Conservation (phyloP, 1,284 basidiomycete species). For the Entoloma clypeatum region DNA sequence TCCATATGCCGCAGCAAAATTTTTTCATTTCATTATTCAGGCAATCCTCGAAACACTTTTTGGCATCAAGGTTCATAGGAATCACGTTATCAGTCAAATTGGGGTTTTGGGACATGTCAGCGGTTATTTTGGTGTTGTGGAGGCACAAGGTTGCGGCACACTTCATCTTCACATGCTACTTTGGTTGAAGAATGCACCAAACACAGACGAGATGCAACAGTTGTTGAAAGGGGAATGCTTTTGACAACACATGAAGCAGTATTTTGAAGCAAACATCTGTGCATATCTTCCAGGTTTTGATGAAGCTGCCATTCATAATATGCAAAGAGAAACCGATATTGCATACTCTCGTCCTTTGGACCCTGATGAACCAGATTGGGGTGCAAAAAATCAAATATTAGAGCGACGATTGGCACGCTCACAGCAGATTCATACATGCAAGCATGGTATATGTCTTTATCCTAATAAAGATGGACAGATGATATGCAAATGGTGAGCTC, state of each 20-base stretch:
- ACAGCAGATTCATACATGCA: conserved; percentile 19
- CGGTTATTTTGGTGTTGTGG: no score
- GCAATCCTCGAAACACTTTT: not conserved
- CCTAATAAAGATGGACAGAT: conserved; percentile 17
- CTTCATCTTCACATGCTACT: conserved; percentile 27
- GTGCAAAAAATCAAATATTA: not conserved
- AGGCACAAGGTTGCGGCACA: conserved; percentile 26
- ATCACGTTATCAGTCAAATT: no score
- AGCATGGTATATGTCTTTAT: not conserved
- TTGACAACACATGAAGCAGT: conserved; percentile 19
- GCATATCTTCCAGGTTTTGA: conserved; percentile 23
- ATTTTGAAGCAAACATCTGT: conserved; percentile 25
- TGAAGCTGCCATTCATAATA: conserved; percentile 9
- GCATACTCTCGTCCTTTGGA: conserved; percentile 16
- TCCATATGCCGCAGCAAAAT: conserved; percentile 36
- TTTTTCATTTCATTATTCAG: conserved; percentile 24
- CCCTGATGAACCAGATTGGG: conserved; percentile 4
- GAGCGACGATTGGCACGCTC: conserved; percentile 10
- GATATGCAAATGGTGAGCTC: conserved; percentile 34
- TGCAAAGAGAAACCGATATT: conserved; percentile 11
- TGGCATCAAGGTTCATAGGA: no score
- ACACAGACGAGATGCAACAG: conserved; percentile 21
- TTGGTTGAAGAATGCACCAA: conserved; percentile 28
- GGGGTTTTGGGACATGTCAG: not conserved
- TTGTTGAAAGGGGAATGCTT: conserved; percentile 25